Conservation (phyloP, 305 asterid species). For the Andrographis paniculata region DNA sequence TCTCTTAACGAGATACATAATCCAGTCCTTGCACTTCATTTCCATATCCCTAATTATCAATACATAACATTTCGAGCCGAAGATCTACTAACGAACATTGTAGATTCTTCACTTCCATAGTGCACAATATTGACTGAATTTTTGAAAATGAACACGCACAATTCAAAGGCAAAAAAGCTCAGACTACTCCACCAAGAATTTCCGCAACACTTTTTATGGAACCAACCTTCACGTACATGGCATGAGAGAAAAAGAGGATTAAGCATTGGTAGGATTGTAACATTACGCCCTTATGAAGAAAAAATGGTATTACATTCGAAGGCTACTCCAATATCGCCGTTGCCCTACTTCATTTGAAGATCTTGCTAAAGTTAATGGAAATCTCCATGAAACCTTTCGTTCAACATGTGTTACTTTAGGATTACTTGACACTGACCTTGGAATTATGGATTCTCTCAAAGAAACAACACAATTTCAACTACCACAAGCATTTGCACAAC, state of each 20-base stretch:
- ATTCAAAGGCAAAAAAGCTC: neutral
- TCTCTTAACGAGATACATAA: neutral
- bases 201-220: neutral
- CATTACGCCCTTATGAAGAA: neutral
- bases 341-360: neutral
- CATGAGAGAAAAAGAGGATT: neutral
- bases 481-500: too few species aligned
- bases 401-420: neutral
- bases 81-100: neutral
- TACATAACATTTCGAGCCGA: neutral
- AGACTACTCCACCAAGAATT: neutral
- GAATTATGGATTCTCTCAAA: too few species aligned
- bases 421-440: too few species aligned
- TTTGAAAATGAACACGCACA: neutral
- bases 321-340: neutral
- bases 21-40: neutral
- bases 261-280: neutral
- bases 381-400: neutral
- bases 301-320: neutral
- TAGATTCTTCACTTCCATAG: neutral
- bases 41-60: neutral
- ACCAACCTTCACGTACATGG: neutral
- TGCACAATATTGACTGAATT: neutral
- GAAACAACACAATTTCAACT: too few species aligned
- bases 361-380: neutral